Percentiles rank a stretch among this genome's conserved stretches.
Evolutionary conservation across 192 early-diverging fungal genomes (phyloP).

Genomic region (Coemansia aciculifera): DNA sequence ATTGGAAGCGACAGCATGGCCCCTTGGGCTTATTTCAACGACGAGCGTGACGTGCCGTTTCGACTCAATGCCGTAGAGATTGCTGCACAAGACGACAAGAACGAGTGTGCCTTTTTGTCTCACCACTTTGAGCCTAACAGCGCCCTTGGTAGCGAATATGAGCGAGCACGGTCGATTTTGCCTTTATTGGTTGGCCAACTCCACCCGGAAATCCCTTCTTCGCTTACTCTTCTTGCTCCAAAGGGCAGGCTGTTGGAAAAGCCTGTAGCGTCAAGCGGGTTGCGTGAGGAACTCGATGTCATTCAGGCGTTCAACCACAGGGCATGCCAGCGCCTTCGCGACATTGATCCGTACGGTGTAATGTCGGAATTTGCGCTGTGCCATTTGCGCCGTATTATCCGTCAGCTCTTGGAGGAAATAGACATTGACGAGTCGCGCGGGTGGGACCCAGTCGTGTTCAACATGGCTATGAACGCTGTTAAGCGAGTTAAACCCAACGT

Average conservation of each 20-base stretch:
- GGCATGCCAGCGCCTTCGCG: conserved; percentile 30
- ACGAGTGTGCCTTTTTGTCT: conserved; percentile 49
- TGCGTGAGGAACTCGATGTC: conserved; percentile 32
- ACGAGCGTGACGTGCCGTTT: conserved; percentile 43
- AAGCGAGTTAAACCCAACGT: conserved; percentile 22
- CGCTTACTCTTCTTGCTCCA: neutral
- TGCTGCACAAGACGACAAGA: conserved; percentile 50
- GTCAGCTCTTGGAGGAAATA: conserved; percentile 70
- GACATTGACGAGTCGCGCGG: conserved; percentile 52
- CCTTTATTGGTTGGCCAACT: conserved; percentile 32
- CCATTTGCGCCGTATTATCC: conserved; percentile 69
- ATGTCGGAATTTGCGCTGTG: conserved; percentile 51
- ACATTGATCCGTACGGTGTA: conserved; percentile 22
- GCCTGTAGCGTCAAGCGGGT: conserved; percentile 13
- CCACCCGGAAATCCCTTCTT: conserved; percentile 17
- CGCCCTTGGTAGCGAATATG: conserved; percentile 14
- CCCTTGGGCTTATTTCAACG: conserved; percentile 23
- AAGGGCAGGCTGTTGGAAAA: conserved; percentile 3
- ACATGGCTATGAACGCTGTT: conserved; percentile 34
- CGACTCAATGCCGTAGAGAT: conserved; percentile 49
- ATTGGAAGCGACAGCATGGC: neutral
- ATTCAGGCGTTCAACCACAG: conserved; percentile 32
- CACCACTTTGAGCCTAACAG: conserved; percentile 10
- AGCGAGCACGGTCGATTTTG: conserved; percentile 35
- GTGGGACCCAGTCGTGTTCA: conserved; percentile 40